Base-by-base conservation (phyloP, 208 protist genomes). In the Porcisia hertigi region DNA sequence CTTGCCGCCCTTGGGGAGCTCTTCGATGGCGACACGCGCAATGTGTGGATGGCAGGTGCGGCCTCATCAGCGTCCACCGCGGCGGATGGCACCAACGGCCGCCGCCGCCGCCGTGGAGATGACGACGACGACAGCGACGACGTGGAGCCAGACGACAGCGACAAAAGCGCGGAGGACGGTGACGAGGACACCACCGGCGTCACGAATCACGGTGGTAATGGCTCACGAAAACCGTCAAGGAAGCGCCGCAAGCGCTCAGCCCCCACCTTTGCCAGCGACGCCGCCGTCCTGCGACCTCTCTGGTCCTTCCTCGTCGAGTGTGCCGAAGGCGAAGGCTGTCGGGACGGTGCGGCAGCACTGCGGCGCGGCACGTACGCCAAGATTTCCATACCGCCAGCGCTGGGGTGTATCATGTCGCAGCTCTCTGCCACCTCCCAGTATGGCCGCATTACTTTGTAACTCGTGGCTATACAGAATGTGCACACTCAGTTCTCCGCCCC, bases 281-380 rank as follows among this genome's bases (percentile, higher is more conserved):
- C 84, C 65, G 64, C 69, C 4, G 57, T 93, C 4, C 69, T 94
- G 58, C 60, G 71, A n/a, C 85, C 87, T 23, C 82, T 96, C 43
- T 96, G 90, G 88, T 62, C 52, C 23, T 96, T 94, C 77, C 73
- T 96, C 59, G 69, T 87, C 20, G 64, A 87, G 71, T 92, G 88
- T 60, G 89, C 79, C 3, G 84, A 86, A 53, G 82, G 80, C n/a
- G 93, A 91, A 62, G 63, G 79, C 62, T 75, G 54, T 69, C 64
- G 75, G 34, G 81, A 93, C 39, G 81, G 75, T 5, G 77, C 74
- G 16, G 72, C 58, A 20, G 80, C 76, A 36, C 79, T 93, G 81
- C 73, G 71, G 25, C 75, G 78, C 55, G 77, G 86, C 53, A 75
- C 64, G 18, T 94, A 90, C 70, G 78, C 66, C n/a, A 84, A 86